Conservation (phyloP, 176 grass and related monocot species). For the Stipa capillata region DNA sequence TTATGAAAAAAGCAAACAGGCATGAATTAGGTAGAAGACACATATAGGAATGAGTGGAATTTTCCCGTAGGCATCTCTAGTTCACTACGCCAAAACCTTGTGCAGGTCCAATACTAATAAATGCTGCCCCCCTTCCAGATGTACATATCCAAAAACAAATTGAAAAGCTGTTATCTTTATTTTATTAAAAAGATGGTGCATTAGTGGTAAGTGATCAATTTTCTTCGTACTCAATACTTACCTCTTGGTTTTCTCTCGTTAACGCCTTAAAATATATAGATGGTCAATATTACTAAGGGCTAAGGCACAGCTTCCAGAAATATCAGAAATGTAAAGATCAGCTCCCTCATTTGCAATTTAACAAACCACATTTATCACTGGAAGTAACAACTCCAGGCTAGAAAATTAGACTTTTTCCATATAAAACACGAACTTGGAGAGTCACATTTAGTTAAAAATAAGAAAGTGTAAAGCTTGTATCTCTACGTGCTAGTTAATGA, state of each 20-base stretch:
- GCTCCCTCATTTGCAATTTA: not conserved
- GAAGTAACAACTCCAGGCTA: not conserved
- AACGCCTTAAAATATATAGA: not conserved
- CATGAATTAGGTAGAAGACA: not conserved
- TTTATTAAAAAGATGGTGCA: not conserved
- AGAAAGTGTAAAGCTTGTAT: not conserved
- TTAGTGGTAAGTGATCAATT: not conserved
- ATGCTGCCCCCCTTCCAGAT: not conserved
- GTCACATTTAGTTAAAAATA: not conserved
- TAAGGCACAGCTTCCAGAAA: not conserved
- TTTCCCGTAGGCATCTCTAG: not conserved
- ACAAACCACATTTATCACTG: not conserved
- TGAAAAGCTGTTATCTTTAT: not conserved
- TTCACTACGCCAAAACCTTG: not conserved
- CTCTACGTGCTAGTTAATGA: not conserved
- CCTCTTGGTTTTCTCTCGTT: not conserved
- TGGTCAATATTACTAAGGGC: not conserved
- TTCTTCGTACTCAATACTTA: not conserved
- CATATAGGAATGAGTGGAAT: not conserved
- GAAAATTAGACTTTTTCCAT: not conserved
- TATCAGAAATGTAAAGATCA: not conserved
- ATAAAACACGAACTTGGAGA: not conserved
- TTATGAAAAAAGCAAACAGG: not conserved
- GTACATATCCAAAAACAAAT: not conserved
- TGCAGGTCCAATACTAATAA: not conserved